Conservation (phyloP, 352 stramenopile genomes). For the Saprolegnia parasitica region DNA sequence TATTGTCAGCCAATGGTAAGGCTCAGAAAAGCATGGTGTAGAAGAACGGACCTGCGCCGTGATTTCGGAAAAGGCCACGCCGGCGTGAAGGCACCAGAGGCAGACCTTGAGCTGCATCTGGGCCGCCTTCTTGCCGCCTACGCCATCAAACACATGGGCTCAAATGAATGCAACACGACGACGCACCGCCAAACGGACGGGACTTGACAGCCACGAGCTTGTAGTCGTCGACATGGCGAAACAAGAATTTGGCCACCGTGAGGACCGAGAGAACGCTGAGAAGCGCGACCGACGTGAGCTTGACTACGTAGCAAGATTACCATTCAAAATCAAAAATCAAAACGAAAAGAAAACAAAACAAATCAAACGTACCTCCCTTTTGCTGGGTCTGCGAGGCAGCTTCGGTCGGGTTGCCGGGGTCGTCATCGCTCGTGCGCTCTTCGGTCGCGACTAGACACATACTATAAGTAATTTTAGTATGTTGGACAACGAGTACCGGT, state of each 20-base stretch:
- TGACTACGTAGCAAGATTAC: conserved; percentile 1
- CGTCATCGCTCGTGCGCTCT: conserved; percentile 16
- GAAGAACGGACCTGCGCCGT: conserved; percentile 27
- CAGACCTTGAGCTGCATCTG: conserved; percentile 69
- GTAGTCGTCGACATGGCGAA: conserved; percentile 70
- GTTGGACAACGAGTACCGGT: conserved; percentile 2
- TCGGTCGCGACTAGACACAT: conserved; percentile 17
- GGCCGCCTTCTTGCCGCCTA: conserved; percentile 23
- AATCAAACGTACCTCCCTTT: conserved; percentile 30
- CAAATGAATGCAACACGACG: no score
- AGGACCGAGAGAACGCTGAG: conserved; percentile 56
- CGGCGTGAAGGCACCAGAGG: conserved; percentile 82
- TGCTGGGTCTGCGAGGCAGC: neutral
- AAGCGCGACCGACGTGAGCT: conserved; percentile 48
- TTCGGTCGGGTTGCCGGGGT: neutral
- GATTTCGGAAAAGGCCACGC: conserved; percentile 78
- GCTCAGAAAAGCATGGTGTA: neutral
- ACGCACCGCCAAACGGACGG: conserved; percentile 18
- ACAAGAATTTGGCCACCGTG: conserved; percentile 77
- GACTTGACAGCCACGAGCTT: conserved; percentile 59
- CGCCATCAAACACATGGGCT: neutral
- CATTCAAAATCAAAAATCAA: neutral
- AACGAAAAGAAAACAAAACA: neutral
- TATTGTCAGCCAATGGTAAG: conserved; percentile 24
- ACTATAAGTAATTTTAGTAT: neutral